Conservation (phyloP, 805 yeast genomes). For the Teunomyces panamensis region DNA sequence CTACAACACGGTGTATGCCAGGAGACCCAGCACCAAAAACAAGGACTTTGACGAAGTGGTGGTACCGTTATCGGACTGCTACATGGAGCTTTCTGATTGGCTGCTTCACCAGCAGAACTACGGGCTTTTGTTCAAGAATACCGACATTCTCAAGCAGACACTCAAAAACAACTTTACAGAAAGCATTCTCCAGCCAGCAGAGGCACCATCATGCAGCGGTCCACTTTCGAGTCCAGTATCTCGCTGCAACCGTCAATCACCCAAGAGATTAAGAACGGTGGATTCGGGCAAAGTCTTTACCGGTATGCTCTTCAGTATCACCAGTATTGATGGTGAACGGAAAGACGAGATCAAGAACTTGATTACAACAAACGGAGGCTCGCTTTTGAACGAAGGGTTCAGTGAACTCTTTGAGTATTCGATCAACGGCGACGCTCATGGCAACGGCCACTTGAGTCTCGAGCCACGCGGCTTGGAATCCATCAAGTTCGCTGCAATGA, state of each 20-base stretch:
- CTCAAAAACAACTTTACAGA: constrained; percentile 4
- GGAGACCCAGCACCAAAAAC: constrained; percentile 15
- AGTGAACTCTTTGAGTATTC: constrained; percentile 24
- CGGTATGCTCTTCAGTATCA: constrained; percentile 32
- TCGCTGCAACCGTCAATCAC: too few relatives aligned
- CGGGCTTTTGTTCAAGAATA: constrained; percentile 17
- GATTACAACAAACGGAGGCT: constrained; percentile 44
- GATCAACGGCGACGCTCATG: background rate
- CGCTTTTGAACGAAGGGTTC: constrained; percentile 34
- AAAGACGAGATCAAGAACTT: constrained; percentile 28
- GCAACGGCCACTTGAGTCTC: constrained; percentile 9
- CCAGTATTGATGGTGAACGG: constrained; percentile 32
- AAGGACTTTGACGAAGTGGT: constrained; percentile 10
- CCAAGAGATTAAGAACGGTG: too few relatives aligned
- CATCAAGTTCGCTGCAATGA: constrained; percentile 59
- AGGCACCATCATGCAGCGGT: background rate
- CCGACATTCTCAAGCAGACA: constrained; percentile 17
- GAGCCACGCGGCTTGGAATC: constrained; percentile 8
- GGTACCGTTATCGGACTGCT: constrained; percentile 30
- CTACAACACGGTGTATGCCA: constrained; percentile 47
- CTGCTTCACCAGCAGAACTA: constrained; percentile 33
- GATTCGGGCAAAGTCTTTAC: constrained; percentile 11
- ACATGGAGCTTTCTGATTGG: constrained; percentile 41
- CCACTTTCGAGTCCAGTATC: too few relatives aligned
- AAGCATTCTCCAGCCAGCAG: background rate